A percentile compares a stretch with the other conserved stretches of the same genome.
phyloP scores from a whole-genome alignment of 331 rosid genomes.

The Acacia concinna region DNA sequence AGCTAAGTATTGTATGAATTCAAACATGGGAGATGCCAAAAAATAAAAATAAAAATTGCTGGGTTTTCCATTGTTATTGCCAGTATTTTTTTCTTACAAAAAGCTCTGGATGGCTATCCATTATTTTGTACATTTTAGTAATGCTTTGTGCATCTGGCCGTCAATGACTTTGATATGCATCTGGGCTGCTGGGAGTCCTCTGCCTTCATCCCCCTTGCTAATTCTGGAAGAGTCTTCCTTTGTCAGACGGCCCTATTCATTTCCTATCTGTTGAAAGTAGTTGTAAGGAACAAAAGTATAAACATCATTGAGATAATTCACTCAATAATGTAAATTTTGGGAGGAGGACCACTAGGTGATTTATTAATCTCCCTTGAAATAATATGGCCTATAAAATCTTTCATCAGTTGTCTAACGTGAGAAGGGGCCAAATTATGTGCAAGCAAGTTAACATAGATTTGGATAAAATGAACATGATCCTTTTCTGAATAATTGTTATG shows the following conservation, averaged over 20 bases:
- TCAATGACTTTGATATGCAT: not conserved
- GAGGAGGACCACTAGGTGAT: not conserved
- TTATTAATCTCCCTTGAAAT: not conserved
- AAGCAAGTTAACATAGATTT: not conserved
- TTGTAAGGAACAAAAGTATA: not conserved
- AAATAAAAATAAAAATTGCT: not conserved
- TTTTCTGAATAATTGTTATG: not conserved
- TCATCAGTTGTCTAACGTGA: not conserved
- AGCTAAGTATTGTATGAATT: not conserved
- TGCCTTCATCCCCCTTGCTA: not conserved
- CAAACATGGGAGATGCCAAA: not conserved
- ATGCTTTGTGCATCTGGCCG: not conserved
- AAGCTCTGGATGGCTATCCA: not conserved
- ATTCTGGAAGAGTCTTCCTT: not conserved
- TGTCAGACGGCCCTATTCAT: not conserved
- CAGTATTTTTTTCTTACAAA: not conserved
- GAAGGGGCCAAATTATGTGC: not conserved
- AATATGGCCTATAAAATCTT: not conserved
- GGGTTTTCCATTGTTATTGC: not conserved
- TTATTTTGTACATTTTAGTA: slow-evolving; percentile 2
- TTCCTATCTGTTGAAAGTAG: not conserved
- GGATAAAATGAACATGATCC: not conserved
- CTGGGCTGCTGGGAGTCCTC: not conserved
- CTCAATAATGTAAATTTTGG: not conserved
- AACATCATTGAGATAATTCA: not conserved